Conservation (phyloP, 306 rosid species). For the Trifolium subterraneum region DNA sequence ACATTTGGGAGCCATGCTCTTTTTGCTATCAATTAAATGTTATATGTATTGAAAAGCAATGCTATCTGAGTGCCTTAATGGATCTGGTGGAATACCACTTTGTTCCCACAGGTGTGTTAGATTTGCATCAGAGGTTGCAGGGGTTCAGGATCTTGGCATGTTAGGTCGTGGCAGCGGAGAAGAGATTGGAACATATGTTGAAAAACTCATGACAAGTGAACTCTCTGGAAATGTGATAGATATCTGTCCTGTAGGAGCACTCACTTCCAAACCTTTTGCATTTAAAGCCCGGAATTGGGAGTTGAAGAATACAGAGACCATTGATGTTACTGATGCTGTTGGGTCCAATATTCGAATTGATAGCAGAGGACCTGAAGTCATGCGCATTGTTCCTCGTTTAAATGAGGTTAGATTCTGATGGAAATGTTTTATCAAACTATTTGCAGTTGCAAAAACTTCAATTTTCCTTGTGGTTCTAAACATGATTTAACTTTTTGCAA, state of each 20-base stretch:
- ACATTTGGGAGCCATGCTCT: slow-evolving; percentile 9
- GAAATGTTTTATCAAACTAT: slow-evolving; percentile 31
- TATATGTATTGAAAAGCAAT: slow-evolving; percentile 23
- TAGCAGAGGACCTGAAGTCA: slow-evolving; percentile 96
- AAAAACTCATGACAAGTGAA: slow-evolving; percentile 95
- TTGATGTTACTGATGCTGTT: slow-evolving; percentile 98
- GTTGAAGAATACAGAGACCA: slow-evolving; percentile 90
- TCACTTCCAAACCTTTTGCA: slow-evolving; percentile 98
- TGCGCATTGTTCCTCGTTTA: slow-evolving; percentile 93
- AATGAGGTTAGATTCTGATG: slow-evolving; percentile 73
- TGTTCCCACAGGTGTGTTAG: slow-evolving; percentile 81
- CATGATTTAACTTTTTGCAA: slow-evolving; percentile 11
- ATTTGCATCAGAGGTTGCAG: slow-evolving; percentile 98
- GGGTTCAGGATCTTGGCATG: slow-evolving; percentile 98
- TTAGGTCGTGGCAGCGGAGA: slow-evolving; percentile 99
- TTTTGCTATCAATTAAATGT: slow-evolving; percentile 29
- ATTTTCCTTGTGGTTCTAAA: slow-evolving; percentile 4
- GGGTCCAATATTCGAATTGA: slow-evolving; percentile 98
- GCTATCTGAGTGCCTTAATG: slow-evolving; percentile 36
- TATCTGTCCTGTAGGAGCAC: slow-evolving; percentile 98
- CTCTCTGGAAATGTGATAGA: slow-evolving; percentile 99
- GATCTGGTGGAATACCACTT: slow-evolving; percentile 39
- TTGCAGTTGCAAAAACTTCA: slow-evolving; percentile 22
- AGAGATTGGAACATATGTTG: slow-evolving; percentile 98
- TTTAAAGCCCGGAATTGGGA: slow-evolving; percentile 99